Evolutionary conservation across 2,329 filamentous ascomycete species (phyloP).

Genomic region (Ophiocordyceps sinensis): DNA sequence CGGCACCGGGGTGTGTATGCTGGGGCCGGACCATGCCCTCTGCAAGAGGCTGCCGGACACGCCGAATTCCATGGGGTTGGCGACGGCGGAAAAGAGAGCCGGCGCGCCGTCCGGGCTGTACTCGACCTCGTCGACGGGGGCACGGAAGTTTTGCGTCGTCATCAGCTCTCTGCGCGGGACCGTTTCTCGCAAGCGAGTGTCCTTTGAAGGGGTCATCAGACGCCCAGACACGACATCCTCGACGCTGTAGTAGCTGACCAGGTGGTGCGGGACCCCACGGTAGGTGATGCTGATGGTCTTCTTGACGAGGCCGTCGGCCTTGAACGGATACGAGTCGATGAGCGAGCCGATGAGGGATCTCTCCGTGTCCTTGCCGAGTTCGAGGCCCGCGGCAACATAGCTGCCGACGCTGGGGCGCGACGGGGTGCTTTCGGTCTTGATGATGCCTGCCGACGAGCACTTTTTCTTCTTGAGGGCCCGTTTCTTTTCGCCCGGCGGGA

Average conservation of each 20-base stretch:
- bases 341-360: constrained; percentile 58
- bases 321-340: constrained; percentile 83
- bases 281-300: constrained; percentile 79
- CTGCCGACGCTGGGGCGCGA: constrained; percentile 9
- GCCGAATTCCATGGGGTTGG: constrained; percentile 2
- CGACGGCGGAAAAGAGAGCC: constrained; percentile 4
- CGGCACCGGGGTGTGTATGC: constrained; percentile 4
- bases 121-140: constrained; percentile 48
- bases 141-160: constrained; percentile 50
- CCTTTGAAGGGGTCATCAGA: constrained; percentile 43
- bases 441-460: constrained; percentile 17
- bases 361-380: constrained; percentile 15
- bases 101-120: constrained; percentile 6
- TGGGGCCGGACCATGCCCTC: constrained; percentile 12
- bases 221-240: constrained; percentile 56
- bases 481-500: constrained; percentile 75
- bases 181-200: constrained; percentile 22
- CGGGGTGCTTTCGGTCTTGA: constrained; percentile 17
- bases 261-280: constrained; percentile 62
- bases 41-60: constrained; percentile 8
- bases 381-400: constrained; percentile 3
- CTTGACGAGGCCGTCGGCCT: constrained; percentile 69
- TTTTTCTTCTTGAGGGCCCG: constrained; percentile 59
- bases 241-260: constrained; percentile 80
- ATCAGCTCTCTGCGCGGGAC: constrained; percentile 43